Evolutionary conservation across 768 basidiomycete genomes (phyloP).

Genomic region (Rhodocollybia butyracea): DNA sequence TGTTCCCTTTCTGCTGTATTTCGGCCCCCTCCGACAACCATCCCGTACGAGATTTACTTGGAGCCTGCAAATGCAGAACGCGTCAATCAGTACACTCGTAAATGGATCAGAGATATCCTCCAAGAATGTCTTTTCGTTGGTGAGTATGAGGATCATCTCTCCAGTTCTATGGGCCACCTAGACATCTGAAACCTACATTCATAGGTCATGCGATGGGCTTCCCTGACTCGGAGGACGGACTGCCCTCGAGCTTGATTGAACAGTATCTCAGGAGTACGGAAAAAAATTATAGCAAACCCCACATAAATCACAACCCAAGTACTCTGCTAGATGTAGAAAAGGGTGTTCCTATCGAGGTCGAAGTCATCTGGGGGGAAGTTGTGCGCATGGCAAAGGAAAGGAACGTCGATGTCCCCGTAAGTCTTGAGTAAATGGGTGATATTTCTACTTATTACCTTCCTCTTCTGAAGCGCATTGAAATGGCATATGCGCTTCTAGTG

Average conservation of each 20-base stretch:
- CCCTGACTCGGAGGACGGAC: conserved; percentile 40
- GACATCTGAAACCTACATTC: not conserved
- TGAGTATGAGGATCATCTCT: conserved; percentile 9
- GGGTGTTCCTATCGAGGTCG: conserved; percentile 61
- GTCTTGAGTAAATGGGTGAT: not conserved
- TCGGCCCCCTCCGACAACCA: conserved; percentile 36
- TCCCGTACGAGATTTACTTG: conserved; percentile 36
- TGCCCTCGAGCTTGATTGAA: conserved; percentile 43
- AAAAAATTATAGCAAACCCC: conserved; percentile 35
- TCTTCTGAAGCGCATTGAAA: conserved; percentile 4
- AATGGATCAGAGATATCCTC: conserved; percentile 42
- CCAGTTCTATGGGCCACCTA: too few relatives aligned
- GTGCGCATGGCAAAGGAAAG: conserved; percentile 47
- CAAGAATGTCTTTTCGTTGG: conserved; percentile 43
- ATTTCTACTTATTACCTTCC: not conserved
- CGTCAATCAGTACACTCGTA: conserved; percentile 41
- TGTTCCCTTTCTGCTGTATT: conserved; percentile 49
- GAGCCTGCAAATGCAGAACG: conserved; percentile 37
- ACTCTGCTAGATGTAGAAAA: conserved; percentile 61
- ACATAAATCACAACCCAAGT: conserved; percentile 49
- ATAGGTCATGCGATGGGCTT: conserved; percentile 39
- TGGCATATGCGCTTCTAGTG: conserved; percentile 9
- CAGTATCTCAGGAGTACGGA: conserved; percentile 36
- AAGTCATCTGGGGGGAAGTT: conserved; percentile 61
- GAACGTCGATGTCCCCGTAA: conserved; percentile 32